Base-by-base conservation (phyloP, 345 rosid genomes). In the Aquilaria sinensis region DNA sequence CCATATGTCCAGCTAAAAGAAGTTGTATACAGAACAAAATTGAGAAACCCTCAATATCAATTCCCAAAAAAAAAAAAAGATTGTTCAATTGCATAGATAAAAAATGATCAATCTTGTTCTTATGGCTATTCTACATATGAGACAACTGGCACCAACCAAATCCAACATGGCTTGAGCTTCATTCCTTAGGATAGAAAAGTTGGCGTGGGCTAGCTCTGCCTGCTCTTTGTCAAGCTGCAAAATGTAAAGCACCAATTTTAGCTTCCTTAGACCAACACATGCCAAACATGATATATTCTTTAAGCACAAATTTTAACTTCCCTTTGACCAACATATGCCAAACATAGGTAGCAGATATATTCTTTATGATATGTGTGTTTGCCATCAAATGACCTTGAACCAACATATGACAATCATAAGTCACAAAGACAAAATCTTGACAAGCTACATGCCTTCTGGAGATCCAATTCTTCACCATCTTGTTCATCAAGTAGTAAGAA, bases 131-230 rank as follows among this genome's bases (percentile, higher is more conserved):
- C 43, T 4, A 37, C 43, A 37, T 37, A 37, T 4, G 8, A 8
- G 43, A 37, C 5, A 37, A 1, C 8, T 37, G 51, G 61, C 32
- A 73, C 81, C 52, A 67, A 92, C 96, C 92, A 88, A 70, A 83
- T 90, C 96, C 77, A 93, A 80, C 78, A 93, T 72, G 63, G 89
- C 78, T 67, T 83, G 98, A 60, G 89, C 92, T 71, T 93, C 98
- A 76, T 85, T 93, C 75, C 83, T 80, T 67, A 93, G 45, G 57
- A 90, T 81, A 53, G 89, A 79, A 74, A 93, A 90, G 77, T 90
- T 88, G 33, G 90, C 84, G 62, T 74, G 90, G 34, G 89, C 86
- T 70, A 93, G 84, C 60, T 90, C 97, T 46, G 86, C 85, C 69
- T 93, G 98, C 58, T 93, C 98, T 80, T 78, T 83, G 76, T 88